Conservation (phyloP, 345 rosid genomes). For the Alliaria petiolata region DNA sequence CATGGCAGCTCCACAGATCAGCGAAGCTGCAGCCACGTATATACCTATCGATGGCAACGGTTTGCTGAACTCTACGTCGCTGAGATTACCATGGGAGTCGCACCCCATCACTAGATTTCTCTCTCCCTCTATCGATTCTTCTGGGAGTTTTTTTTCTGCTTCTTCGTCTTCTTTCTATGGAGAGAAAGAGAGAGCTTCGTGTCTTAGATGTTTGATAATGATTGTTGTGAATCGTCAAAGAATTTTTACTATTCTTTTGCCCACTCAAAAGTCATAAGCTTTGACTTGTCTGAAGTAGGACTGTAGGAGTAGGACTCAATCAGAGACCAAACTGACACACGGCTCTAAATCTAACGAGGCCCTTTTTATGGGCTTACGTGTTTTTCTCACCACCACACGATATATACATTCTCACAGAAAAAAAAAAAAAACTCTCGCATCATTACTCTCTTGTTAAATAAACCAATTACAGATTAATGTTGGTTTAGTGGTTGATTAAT, state of each 20-base stretch:
- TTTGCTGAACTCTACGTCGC: slow-evolving; percentile 51
- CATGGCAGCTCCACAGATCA: slow-evolving; percentile 66
- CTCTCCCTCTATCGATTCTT: not conserved
- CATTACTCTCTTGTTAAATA: no score
- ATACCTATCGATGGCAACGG: slow-evolving; percentile 86
- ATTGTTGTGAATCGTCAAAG: not conserved
- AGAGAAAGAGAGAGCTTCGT: not conserved
- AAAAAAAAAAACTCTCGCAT: no score
- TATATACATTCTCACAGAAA: not conserved
- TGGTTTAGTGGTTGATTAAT: not conserved
- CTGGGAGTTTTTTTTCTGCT: not conserved
- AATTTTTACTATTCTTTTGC: not conserved
- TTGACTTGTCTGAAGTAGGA: slow-evolving; percentile 13
- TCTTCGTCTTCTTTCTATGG: not conserved
- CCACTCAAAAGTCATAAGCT: not conserved
- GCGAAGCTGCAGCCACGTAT: slow-evolving; percentile 75
- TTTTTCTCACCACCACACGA: not conserved
- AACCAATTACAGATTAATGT: no score
- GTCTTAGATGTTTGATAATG: not conserved
- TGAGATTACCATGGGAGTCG: slow-evolving; percentile 52
- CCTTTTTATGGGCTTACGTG: not conserved
- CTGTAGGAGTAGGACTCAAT: no score
- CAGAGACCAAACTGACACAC: not conserved
- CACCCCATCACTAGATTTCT: slow-evolving; percentile 46
- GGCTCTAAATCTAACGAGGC: not conserved